Evolutionary conservation across 352 stramenopile species (phyloP).

Genomic region (Phytophthora gonapodyides): DNA sequence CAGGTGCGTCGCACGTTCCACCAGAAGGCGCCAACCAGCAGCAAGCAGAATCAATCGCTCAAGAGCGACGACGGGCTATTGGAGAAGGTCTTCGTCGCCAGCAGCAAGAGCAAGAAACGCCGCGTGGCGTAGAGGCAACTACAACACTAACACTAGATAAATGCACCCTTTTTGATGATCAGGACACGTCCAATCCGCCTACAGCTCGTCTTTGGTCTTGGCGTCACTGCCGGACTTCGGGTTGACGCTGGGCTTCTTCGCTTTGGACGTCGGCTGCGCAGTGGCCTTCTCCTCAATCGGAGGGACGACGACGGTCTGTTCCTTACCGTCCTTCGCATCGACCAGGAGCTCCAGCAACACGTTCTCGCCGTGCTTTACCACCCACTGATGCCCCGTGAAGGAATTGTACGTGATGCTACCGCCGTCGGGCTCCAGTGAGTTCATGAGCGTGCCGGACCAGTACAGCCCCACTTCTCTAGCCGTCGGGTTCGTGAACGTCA

Average conservation of each 20-base stretch:
- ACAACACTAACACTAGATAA: constrained; percentile 25
- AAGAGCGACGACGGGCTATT: constrained; percentile 48
- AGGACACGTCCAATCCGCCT: constrained; percentile 14
- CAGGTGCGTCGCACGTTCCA: constrained; percentile 78
- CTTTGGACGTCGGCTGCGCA: constrained; percentile 11
- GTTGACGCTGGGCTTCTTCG: constrained; percentile 1
- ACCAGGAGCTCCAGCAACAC: constrained; percentile 63
- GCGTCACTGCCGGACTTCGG: constrained; percentile 10
- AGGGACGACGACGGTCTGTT: constrained; percentile 56
- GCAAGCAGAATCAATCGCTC: constrained; percentile 68
- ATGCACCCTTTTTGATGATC: constrained; percentile 28
- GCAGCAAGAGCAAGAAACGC: constrained; percentile 63
- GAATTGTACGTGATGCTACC: constrained; percentile 61
- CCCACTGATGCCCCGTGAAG: constrained; percentile 73
- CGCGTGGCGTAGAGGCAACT: constrained; percentile 35
- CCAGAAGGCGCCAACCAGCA: constrained; percentile 73
- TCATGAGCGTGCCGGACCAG: constrained; percentile 76
- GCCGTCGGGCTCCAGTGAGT: constrained; percentile 50
- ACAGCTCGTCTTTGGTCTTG: constrained; percentile 55
- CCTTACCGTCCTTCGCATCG: constrained; percentile 46
- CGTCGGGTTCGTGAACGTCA: constrained; percentile 77
- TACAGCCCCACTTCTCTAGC: constrained; percentile 55
- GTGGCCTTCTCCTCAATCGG: constrained; percentile 18
- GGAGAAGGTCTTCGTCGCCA: constrained; percentile 67
- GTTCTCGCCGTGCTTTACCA: constrained; percentile 54